Evolutionary conservation across 179 eudicot genomes (phyloP).

Genomic region (Kewa caespitosa): DNA sequence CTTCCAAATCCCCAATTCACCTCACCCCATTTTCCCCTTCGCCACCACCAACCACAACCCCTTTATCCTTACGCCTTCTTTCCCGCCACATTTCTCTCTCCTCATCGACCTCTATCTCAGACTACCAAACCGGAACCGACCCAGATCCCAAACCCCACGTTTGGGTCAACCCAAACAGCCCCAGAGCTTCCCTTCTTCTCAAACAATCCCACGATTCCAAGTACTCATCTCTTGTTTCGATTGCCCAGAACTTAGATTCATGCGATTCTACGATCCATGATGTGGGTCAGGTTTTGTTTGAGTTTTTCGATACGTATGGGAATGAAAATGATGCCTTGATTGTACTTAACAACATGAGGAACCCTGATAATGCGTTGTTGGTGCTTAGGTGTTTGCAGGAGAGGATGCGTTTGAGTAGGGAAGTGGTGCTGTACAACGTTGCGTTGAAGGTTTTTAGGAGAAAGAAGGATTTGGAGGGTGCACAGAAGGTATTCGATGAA

Average conservation of each 20-base stretch:
- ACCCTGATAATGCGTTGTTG: constrained; percentile 45
- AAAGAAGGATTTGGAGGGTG: constrained; percentile 49
- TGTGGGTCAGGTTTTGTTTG: constrained; percentile 35
- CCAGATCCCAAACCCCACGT: constrained; percentile 27
- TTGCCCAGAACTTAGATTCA: constrained; percentile 51
- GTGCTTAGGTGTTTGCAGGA: constrained; percentile 46
- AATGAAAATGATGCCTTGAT: constrained; percentile 70
- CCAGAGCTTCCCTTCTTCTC: constrained; percentile 57
- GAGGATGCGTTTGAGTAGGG: constrained; percentile 31
- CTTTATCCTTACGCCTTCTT: no score
- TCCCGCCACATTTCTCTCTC: no score
- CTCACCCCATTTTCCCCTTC: no score
- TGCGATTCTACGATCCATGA: constrained; percentile 39
- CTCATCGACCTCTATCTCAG: no score
- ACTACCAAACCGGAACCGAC: no score
- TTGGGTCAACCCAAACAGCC: constrained; percentile 88
- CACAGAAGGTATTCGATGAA: constrained; percentile 67
- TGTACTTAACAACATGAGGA: constrained; percentile 62
- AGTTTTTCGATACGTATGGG: constrained; percentile 36
- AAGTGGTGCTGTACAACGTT: constrained; percentile 71
- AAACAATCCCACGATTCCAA: constrained; percentile 49
- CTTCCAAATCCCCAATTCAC: no score
- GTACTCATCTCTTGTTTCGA: constrained; percentile 50
- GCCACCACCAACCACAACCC: no score
- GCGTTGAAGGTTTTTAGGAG: constrained; percentile 78